Base-by-base conservation (phyloP, 2,329 filamentous ascomycete genomes). In the Botrytis elliptica region DNA sequence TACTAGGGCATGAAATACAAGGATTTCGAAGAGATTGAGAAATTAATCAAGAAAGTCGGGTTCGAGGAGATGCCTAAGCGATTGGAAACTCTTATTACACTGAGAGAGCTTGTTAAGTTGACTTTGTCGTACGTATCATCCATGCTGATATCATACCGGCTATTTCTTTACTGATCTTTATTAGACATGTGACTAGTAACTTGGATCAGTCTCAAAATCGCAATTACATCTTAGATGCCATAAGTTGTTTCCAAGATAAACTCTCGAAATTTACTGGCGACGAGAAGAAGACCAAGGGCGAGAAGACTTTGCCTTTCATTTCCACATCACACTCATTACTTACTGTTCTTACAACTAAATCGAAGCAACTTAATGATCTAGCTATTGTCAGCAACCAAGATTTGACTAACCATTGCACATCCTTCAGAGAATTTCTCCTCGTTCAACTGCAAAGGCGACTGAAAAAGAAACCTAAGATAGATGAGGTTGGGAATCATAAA, bases 1-100 rank as follows among this genome's bases (percentile, higher is more conserved):
- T 75, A 33, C 55, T 73, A 79, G 73, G 72, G 62, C 22, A 77
- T 78, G 72, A 82, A 75, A 82, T 88, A 84, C 69, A 75, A 80
- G 22, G 79, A 83, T 29, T 74, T 85, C 9, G 79, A 82, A 16
- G 72, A 76, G 6, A 69, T 84, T 29, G 83, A 81, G 10, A 73
- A 80, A 44, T 40, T 73, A 29, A 65, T 38, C 33, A 73, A 71
- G 38, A 55, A 71, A 64, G 44, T 71, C 18, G 72, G 72, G 29
- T 73, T 64, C 36, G 72, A 73, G 36, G 33, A 71, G 14, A 70
- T 73, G 46, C 44, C 72, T 44, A 73, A 29, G 20, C 52, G 46
- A 38, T 57, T 49, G 10, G 66, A 70, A 38, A 70, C 29, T n/a
- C 55, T 73, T 22, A 20, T 44, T n/a, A 46, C 38, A n/a, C 46